Evolutionary conservation across 179 eudicot species (phyloP).

Genomic region (Corrigiola litoralis): DNA sequence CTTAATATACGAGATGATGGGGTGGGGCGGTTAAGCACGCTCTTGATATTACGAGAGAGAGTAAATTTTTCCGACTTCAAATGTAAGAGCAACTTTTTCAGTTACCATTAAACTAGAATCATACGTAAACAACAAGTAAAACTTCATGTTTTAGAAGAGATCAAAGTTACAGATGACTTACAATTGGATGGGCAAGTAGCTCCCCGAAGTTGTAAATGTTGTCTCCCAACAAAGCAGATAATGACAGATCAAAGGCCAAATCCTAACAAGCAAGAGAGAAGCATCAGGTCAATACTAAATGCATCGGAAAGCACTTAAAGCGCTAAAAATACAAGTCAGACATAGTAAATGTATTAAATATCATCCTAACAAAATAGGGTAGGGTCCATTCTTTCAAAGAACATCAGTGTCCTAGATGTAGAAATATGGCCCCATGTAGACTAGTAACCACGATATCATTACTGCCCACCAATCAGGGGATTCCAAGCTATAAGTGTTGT

Average conservation of each 20-base stretch:
- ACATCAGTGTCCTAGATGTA: background rate
- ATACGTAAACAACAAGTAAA: too few species aligned
- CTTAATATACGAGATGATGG: too few species aligned
- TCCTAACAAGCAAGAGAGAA: conserved; percentile 40
- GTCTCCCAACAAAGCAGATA: conserved; percentile 90
- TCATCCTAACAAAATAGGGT: too few species aligned
- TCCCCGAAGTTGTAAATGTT: conserved; percentile 99
- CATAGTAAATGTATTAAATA: background rate
- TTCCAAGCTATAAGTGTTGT: background rate
- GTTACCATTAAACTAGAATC: too few species aligned
- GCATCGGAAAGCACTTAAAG: background rate
- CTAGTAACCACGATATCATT: background rate
- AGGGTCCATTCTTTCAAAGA: too few species aligned
- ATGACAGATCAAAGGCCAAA: conserved; percentile 95
- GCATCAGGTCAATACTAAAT: background rate
- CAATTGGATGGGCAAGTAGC: conserved; percentile 97
- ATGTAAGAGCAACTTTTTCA: too few species aligned
- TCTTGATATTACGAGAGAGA: too few species aligned
- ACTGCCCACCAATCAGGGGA: background rate
- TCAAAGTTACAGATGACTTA: conserved; percentile 36
- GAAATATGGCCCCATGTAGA: background rate
- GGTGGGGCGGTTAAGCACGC: too few species aligned
- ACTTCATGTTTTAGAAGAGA: background rate
- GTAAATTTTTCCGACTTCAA: too few species aligned
- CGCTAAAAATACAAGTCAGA: background rate